phyloP scores from a whole-genome alignment of 1,284 basidiomycete species.

The Rhodotorula mucilaginosa region DNA sequence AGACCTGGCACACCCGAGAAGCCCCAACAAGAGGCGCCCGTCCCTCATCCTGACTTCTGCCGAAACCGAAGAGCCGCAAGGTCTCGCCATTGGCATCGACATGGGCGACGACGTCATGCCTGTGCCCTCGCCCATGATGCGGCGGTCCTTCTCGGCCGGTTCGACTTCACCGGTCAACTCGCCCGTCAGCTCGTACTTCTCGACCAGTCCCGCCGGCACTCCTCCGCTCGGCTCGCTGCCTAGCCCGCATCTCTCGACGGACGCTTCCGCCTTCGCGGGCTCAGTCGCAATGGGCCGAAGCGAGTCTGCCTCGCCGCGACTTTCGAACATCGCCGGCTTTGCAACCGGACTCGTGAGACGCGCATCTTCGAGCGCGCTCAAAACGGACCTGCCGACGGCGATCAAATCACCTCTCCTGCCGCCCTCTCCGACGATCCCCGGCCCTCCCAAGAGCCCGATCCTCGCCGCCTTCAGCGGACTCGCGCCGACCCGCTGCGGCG shows the following conservation, averaged over 20 bases:
- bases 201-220: constrained; percentile 27
- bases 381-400: constrained; percentile 25
- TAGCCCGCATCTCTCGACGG: constrained; percentile 13
- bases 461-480: constrained; percentile 10
- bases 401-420: constrained; percentile 13
- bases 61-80: constrained; percentile 26
- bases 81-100: constrained; percentile 26
- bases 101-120: constrained; percentile 3
- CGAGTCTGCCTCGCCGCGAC: constrained; percentile 32
- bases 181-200: constrained; percentile 11
- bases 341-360: constrained; percentile 34
- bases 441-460: constrained; percentile 15
- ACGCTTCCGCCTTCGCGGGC: constrained; percentile 12
- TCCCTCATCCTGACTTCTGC: constrained; percentile 38
- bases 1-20: constrained; percentile 10
- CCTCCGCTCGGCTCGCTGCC: constrained; percentile 19
- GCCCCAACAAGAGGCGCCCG: constrained; percentile 21
- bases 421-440: constrained; percentile 15
- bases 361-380: constrained; percentile 27
- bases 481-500: constrained; percentile 8
- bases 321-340: constrained; percentile 31
- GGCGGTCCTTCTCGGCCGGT: constrained; percentile 21
- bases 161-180: constrained; percentile 13
- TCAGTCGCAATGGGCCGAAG: constrained; percentile 14
- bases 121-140: constrained; percentile 13